Conservation (phyloP, 495 filamentous ascomycete species). For the Annulohypoxylon moriforme region DNA sequence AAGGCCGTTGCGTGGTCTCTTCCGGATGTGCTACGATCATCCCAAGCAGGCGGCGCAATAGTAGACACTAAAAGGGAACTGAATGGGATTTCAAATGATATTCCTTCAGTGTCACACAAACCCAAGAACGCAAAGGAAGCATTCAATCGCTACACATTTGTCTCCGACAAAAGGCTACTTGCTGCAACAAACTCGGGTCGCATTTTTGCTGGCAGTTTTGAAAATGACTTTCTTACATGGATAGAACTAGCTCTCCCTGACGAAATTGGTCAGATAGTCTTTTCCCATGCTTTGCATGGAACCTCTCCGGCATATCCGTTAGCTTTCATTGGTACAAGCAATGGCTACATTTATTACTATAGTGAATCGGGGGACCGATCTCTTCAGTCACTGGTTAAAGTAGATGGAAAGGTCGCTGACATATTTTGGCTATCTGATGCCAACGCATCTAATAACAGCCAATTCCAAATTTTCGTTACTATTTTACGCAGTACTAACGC, state of each 20-base stretch:
- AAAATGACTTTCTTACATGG: slow-evolving; percentile 48
- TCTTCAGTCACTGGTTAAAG: slow-evolving; percentile 45
- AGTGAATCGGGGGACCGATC: slow-evolving; percentile 37
- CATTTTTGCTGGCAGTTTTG: slow-evolving; percentile 63
- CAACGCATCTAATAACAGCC: background rate
- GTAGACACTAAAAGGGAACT: background rate
- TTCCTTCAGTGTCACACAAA: slow-evolving; percentile 20
- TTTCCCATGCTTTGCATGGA: slow-evolving; percentile 45
- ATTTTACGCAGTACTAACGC: slow-evolving; percentile 42
- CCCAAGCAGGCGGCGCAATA: background rate
- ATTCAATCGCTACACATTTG: slow-evolving; percentile 73
- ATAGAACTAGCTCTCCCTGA: slow-evolving; percentile 53
- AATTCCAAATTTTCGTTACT: slow-evolving; percentile 33
- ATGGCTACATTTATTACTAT: slow-evolving; percentile 65
- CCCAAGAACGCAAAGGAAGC: slow-evolving; percentile 54
- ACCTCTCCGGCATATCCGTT: slow-evolving; percentile 38
- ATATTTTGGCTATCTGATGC: slow-evolving; percentile 54
- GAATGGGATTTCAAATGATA: background rate
- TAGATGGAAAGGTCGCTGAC: slow-evolving; percentile 64
- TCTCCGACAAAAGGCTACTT: slow-evolving; percentile 67
- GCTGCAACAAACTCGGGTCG: slow-evolving; percentile 69
- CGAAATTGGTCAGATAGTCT: slow-evolving; percentile 39
- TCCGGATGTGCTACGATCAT: slow-evolving; percentile 31
- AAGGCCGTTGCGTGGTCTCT: slow-evolving; percentile 30
- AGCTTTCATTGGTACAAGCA: slow-evolving; percentile 64